These are phyloP conservation scores for Cystoderma amianthinum DNA, from an alignment of 768 basidiomycete species.

Conservation along the genomic window DNA sequence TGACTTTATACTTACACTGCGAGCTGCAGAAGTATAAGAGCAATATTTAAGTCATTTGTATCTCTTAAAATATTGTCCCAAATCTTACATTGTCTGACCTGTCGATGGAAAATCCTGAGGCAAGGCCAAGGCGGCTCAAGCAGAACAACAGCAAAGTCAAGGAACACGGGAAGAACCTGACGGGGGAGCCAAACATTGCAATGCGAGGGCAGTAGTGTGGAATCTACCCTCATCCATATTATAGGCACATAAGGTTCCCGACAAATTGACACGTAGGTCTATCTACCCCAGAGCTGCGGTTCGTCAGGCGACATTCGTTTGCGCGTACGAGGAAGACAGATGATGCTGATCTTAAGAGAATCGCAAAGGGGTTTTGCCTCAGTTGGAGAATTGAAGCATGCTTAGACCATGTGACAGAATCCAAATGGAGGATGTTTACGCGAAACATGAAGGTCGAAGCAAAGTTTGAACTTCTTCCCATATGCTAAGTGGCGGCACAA, in stretches of 20 bases:
- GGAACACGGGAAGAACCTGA: slow-evolving; percentile 4
- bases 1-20: not conserved
- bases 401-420: slow-evolving; percentile 1
- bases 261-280: not conserved
- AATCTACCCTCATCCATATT: not conserved
- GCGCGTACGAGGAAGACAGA: not conserved
- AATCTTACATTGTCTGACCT: slow-evolving; percentile 29
- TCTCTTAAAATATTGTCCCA: slow-evolving; percentile 1
- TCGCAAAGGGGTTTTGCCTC: not conserved
- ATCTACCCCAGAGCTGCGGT: not conserved
- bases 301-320: not conserved
- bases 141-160: slow-evolving; percentile 1
- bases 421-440: not conserved
- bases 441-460: not conserved
- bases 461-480: not conserved
- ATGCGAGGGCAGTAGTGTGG: slow-evolving; percentile 6
- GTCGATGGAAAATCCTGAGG: slow-evolving; percentile 23
- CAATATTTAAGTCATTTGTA: too few species aligned
- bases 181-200: slow-evolving; percentile 6
- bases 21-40: not conserved
- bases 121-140: slow-evolving; percentile 5
- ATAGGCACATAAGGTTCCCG: not conserved
- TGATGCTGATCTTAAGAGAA: not conserved
- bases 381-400: not conserved
- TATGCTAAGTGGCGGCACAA: slow-evolving; percentile 2